Evolutionary conservation across 495 filamentous ascomycete species (phyloP), one percentile per base, ranked within the genome.

Genomic region (Pseudoneurospora amorphoporcata): DNA sequence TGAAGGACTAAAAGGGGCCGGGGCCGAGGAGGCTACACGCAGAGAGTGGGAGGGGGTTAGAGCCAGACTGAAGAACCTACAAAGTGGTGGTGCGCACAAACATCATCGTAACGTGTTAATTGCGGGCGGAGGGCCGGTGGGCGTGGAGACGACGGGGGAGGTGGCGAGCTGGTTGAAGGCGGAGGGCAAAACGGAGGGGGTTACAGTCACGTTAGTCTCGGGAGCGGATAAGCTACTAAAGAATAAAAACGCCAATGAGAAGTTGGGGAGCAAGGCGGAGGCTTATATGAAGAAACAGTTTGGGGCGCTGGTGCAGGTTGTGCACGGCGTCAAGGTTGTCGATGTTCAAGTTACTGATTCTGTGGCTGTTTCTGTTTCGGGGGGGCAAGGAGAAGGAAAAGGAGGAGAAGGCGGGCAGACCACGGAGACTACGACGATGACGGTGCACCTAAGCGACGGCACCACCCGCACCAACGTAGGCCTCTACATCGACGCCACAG

Each of bases 401-500:
- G 53, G 17, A 39, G 65, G 35, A 42, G 19, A 43, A 7, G 0
- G 29, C 0, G 41, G 23, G 0, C 23, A 23, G 23, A n/a, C n/a
- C n/a, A n/a, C n/a, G n/a, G 23, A 23, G 23, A 23, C 23, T 23
- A 23, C 23, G 1, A 23, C 23, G 0, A 72, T 39, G 0, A 68
- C 38, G 0, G 43, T 81, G 79, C 37, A 77, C 10, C 73, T 74
- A 29, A 76, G 82, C 19, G 71, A 72, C 29, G 73, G 74, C 29
- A 73, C 81, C 23, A 70, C 68, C 19, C 72, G 71, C 38, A 69
- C 70, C 0, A 23, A 23, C 23, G 81, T 83, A 1, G 88, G 87
- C 72, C 29, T 88, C 5, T 88, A 87, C 77, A 85, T 90, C 68
- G 80, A 87, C 23, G 84, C 84, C 1, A 86, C 82, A 4, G 88